phyloP scores from a whole-genome alignment of 2,329 filamentous ascomycete species.

The Cylindrodendrum hubeiense region DNA sequence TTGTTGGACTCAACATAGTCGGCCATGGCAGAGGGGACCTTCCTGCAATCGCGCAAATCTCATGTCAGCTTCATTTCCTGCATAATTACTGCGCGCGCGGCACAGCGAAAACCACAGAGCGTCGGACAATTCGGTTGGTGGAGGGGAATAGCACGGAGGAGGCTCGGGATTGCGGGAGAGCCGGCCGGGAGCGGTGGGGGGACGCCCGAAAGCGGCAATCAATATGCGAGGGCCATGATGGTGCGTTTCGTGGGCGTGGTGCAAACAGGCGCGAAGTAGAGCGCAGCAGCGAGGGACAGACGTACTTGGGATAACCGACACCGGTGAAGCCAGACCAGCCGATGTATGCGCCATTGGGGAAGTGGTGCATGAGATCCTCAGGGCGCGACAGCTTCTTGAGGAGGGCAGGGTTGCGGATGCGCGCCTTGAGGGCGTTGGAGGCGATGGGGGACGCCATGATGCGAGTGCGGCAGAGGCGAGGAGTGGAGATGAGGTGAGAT shows the following conservation, averaged over 20 bases:
- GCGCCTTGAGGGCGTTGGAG: slow-evolving; percentile 80
- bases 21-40: slow-evolving; percentile 84
- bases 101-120: background rate
- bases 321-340: slow-evolving; percentile 94
- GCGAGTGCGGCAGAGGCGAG: slow-evolving; percentile 25
- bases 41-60: slow-evolving; percentile 62
- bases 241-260: slow-evolving; percentile 6
- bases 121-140: background rate
- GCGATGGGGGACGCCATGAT: slow-evolving; percentile 66
- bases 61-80: slow-evolving; percentile 26
- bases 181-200: slow-evolving; percentile 13
- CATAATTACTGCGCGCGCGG: slow-evolving; percentile 20
- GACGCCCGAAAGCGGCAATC: slow-evolving; percentile 10
- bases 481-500: slow-evolving; percentile 17
- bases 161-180: slow-evolving; percentile 12
- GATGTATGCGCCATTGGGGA: slow-evolving; percentile 87
- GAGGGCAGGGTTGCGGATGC: slow-evolving; percentile 81
- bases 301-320: slow-evolving; percentile 85
- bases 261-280: background rate
- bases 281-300: background rate
- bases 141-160: slow-evolving; percentile 3
- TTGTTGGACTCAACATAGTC: slow-evolving; percentile 91
- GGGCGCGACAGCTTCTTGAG: slow-evolving; percentile 84
- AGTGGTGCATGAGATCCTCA: slow-evolving; percentile 83
- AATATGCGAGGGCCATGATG: background rate